phyloP scores from a whole-genome alignment of 169 alveolate genomes.

The Plasmodium billcollinsi region DNA sequence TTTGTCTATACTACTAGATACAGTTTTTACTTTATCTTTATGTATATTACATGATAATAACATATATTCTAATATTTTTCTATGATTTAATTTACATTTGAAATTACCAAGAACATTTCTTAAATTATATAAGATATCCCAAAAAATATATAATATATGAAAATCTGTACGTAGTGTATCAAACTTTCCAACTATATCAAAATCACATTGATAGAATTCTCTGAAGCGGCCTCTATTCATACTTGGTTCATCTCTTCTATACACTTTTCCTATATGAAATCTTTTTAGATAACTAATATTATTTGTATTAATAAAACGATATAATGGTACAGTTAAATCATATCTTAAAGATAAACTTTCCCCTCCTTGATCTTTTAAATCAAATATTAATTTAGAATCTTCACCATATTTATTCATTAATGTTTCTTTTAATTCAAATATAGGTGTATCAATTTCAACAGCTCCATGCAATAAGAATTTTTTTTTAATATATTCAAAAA shows the following conservation, averaged over 20 bases:
- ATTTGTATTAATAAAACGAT: conserved; percentile 94
- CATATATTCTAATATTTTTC: conserved; percentile 93
- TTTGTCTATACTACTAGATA: conserved; percentile 96
- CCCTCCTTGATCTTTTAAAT: conserved; percentile 98
- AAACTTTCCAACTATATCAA: conserved; percentile 96
- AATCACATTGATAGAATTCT: conserved; percentile 98
- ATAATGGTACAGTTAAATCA: conserved; percentile 98
- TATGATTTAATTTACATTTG: conserved; percentile 92
- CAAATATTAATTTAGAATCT: conserved; percentile 96
- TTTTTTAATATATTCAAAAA: conserved; percentile 89
- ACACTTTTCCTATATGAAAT: conserved; percentile 97
- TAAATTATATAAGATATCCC: conserved; percentile 88
- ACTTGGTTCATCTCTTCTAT: conserved; percentile 98
- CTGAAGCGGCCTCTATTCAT: conserved; percentile 96
- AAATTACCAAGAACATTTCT: conserved; percentile 89
- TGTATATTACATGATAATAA: conserved; percentile 93
- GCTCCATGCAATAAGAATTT: conserved; percentile 96
- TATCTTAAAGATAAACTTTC: conserved; percentile 96
- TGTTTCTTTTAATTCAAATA: conserved; percentile 96
- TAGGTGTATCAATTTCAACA: conserved; percentile 98
- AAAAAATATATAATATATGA: conserved; percentile 93
- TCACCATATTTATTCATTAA: conserved; percentile 97
- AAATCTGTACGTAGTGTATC: conserved; percentile 95
- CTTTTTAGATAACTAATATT: conserved; percentile 92
- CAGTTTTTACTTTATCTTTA: conserved; percentile 89